Evolutionary conservation across 805 yeast species (phyloP).

Genomic region (Kregervanrija fluxuum): DNA sequence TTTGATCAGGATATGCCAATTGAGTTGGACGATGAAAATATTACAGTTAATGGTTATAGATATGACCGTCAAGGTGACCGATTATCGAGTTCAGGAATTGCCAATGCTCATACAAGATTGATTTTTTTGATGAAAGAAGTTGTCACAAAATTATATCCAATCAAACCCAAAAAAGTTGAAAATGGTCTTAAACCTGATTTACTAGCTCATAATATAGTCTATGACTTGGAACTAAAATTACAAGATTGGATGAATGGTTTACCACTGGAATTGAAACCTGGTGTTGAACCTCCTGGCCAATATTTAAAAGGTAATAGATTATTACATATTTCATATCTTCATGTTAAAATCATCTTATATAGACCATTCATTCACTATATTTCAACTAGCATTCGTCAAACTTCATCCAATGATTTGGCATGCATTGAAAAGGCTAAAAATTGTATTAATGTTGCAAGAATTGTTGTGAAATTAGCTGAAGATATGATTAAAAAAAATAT

Average conservation of each 20-base stretch:
- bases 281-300: slow-evolving; percentile 56
- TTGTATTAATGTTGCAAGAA: slow-evolving; percentile 77
- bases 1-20: slow-evolving; percentile 82
- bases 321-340: slow-evolving; percentile 62
- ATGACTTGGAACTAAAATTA: slow-evolving; percentile 59
- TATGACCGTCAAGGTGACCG: slow-evolving; percentile 37
- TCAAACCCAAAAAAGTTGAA: slow-evolving; percentile 35
- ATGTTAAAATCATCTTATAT: slow-evolving; percentile 74
- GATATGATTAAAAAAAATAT: slow-evolving; percentile 69
- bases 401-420: slow-evolving; percentile 39
- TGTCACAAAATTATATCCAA: slow-evolving; percentile 68
- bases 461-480: slow-evolving; percentile 73
- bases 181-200: slow-evolving; percentile 26
- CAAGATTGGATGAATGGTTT: slow-evolving; percentile 64
- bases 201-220: slow-evolving; percentile 36
- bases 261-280: slow-evolving; percentile 67
- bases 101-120: slow-evolving; percentile 76
- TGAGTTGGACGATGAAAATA: slow-evolving; percentile 81
- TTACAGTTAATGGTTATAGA: slow-evolving; percentile 56
- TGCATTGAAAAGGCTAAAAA: slow-evolving; percentile 71
- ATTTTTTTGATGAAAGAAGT: slow-evolving; percentile 66
- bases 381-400: slow-evolving; percentile 40
- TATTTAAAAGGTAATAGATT: slow-evolving; percentile 71
- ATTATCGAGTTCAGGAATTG: slow-evolving; percentile 68
- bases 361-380: slow-evolving; percentile 85